Conservation (phyloP, 2,329 filamentous ascomycete species). For the Waltergamsia citrina region DNA sequence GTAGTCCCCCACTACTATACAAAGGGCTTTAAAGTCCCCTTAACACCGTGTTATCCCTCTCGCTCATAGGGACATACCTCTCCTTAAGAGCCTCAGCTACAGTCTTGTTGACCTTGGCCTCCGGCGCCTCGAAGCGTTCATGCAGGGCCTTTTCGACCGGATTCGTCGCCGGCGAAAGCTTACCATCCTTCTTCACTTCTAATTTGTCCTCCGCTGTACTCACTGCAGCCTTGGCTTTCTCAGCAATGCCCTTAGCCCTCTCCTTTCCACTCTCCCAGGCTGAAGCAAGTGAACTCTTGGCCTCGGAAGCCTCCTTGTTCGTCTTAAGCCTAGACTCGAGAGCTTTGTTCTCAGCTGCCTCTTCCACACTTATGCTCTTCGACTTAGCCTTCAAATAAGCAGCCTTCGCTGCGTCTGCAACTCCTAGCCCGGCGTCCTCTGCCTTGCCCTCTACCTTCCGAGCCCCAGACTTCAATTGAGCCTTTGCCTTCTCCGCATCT, state of each 20-base stretch:
- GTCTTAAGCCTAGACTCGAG: conserved; percentile 14
- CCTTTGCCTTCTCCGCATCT: conserved; percentile 14
- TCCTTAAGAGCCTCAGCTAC: conserved; percentile 44
- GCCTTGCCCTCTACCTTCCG: conserved; percentile 18
- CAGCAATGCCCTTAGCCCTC: conserved; percentile 28
- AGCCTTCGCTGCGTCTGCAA: conserved; percentile 24
- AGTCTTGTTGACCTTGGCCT: conserved; percentile 30
- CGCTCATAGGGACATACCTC: conserved; percentile 40
- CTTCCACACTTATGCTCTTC: conserved; percentile 14
- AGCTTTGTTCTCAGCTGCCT: conserved; percentile 15
- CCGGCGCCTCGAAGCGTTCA: conserved; percentile 38
- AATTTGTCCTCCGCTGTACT: conserved; percentile 25
- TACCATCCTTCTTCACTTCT: conserved; percentile 15
- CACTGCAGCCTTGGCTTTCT: conserved; percentile 24
- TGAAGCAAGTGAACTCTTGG: conserved; percentile 25
- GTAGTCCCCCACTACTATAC: neutral
- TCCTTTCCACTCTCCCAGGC: conserved; percentile 30
- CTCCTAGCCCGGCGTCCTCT: conserved; percentile 18
- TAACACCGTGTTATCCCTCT: conserved; percentile 33
- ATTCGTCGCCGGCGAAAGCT: conserved; percentile 12
- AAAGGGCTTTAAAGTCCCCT: too few species aligned
- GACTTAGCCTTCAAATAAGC: conserved; percentile 20
- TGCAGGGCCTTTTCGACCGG: conserved; percentile 39
- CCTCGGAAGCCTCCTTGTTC: conserved; percentile 18
- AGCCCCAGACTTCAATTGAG: neutral